Evolutionary conservation across 768 basidiomycete genomes (phyloP), one percentile per base, ranked within the genome.

Genomic region (Hirschioporus abietinus): DNA sequence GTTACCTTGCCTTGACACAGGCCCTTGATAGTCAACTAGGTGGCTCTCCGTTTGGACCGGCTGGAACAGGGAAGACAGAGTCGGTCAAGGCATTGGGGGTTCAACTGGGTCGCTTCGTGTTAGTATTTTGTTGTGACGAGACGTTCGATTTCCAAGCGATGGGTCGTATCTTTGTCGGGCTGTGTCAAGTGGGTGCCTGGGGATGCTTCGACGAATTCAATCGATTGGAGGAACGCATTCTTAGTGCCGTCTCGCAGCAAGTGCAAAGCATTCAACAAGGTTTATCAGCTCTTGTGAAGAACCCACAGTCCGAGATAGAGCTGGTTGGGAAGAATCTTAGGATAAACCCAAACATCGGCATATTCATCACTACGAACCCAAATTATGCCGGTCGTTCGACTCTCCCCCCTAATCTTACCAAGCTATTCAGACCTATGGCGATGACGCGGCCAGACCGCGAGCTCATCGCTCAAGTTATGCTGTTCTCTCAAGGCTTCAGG

Each of bases 91-190:
- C 97, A 1, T 88, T 99, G 24, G 97, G 97, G 63, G 94, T 98
- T 1, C 96, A 97, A 72, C 87, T 99, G 6, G 97, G 97, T 57
- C 89, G 97, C 42, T 99, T 99, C 73, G 97, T 99, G n/a, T 84
- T 99, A 62, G 97, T 99, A n/a, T 99, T 99, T 81, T 99, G 97
- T 75, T 99, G 97, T 74, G 97, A 99, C 77, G 97, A 99, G 76
- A 97, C 93, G 0, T 99, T 99, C 77, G 97, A 99, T 77, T 99
- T 99, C 83, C 96, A 99, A 76, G 97, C 97, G 1, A 99, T 99
- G 97, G 97, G 97, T 69, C 92, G 97, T 69, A 99, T 99, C 71
- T 99, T 99, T 75, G 89, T 99, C 72, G 97, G 97, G 64, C 86
- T 99, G 17, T 99, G 97, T 79, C 96, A 97, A 82, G 97, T 99